Evolutionary conservation across 768 basidiomycete species (phyloP), one percentile per base, ranked within the genome.

Genomic region (Hygrocybe punicea): DNA sequence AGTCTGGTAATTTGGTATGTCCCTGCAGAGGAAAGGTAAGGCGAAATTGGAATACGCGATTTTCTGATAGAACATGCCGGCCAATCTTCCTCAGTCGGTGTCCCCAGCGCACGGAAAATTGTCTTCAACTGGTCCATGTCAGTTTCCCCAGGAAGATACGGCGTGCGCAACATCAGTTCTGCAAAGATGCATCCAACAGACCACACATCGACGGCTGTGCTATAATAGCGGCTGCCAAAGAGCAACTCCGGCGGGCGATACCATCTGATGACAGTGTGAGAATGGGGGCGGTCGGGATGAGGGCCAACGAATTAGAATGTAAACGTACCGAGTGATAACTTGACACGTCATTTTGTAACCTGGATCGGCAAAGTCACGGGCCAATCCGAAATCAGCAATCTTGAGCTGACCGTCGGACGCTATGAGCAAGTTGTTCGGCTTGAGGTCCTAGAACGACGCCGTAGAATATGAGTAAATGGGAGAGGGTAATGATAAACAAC

Each of bases 171-270:
- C 89, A 98, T 96, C 51, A 98, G 82, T 69, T 99, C 97, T 3
- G 96, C 93, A 66, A 98, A 96, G 61, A 99, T 99, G 62, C 94
- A 97, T 1, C 96, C 96, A 3, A 97, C 89, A 9, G 95, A 97
- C 96, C 96, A 99, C 33, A 93, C 84, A 70, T 99, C 96, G 56
- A 97, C 93, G 0, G 89, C 88, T 1, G 91, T 86, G 65, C 92
- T 84, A 71, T 99, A 98, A 70, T 91, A 90, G 23, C 95, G 80
- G 53, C 89, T 82, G 36, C 94, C 95, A 61, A 92, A 96, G 6
- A 99, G 78, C 9, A 99, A 81, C 70, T 99, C 96, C 14, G 97
- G 95, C 4, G 96, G 93, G 2, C 97, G 90, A 67, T 99, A 99
- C 97, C 97, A 99, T 62, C 96, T 96, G 21, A 17, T 24, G n/a